These are phyloP conservation scores for Nephromyces sp. DNA, from an alignment of 169 alveolate genomes.

Conservation along the genomic window DNA sequence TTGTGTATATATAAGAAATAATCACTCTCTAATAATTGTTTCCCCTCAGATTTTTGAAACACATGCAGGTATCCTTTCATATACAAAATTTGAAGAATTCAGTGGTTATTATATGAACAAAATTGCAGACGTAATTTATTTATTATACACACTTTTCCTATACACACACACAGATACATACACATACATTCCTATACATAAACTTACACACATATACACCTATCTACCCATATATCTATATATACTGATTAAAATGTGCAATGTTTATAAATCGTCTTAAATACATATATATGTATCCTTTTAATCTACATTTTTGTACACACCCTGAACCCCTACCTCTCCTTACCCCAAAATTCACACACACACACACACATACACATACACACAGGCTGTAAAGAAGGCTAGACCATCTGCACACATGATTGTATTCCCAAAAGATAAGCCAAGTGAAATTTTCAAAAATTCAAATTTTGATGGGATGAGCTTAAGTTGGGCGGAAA, in stretches of 20 bases:
- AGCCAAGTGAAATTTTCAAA: conserved; percentile 5
- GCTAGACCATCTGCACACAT: conserved; percentile 22
- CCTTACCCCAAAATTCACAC: neutral
- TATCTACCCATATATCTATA: too few relatives aligned
- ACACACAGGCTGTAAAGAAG: conserved; percentile 13
- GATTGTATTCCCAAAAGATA: conserved; percentile 37
- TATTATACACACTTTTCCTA: too few relatives aligned
- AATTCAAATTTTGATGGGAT: conserved; percentile 26
- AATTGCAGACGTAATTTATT: conserved; percentile 17
- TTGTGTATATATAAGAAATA: neutral
- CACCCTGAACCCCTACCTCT: neutral
- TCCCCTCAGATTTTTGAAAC: conserved; percentile 31
- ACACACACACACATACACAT: too few relatives aligned
- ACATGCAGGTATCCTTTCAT: conserved; percentile 23
- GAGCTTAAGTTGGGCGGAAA: conserved; percentile 14
- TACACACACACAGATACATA: too few relatives aligned
- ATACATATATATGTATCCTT: neutral
- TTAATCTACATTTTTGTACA: neutral
- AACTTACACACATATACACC: too few relatives aligned
- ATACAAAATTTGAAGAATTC: conserved; percentile 16
- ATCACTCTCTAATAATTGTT: neutral
- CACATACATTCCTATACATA: too few relatives aligned
- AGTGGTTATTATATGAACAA: conserved; percentile 14
- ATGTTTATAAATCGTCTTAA: neutral
- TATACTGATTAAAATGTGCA: neutral